Evolutionary conservation across 495 filamentous ascomycete genomes (phyloP), one percentile per base, ranked within the genome.

Genomic region (Baudoinia panamericana): DNA sequence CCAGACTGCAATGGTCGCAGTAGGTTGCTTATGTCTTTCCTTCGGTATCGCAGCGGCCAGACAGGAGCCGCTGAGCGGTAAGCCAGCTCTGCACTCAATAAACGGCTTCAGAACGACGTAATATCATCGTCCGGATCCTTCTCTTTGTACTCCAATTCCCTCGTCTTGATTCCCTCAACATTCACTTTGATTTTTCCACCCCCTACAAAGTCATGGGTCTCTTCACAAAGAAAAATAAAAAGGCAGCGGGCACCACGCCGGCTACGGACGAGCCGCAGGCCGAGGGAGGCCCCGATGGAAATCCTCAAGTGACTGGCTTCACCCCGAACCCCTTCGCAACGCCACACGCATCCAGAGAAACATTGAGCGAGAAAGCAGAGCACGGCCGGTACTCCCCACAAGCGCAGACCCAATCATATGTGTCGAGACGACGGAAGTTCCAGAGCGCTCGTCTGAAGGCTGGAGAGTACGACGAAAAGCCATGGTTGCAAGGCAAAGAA

Each of bases 401-500:
- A 17, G 30, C 15, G 6, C 30, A 33, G 30, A 33, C 30, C 6
- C 7, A 16, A 17, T 8, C 30, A 9, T 33, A 33, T 16, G 30
- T 6, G 8, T 9, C 8, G 6, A 8, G 30, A 16, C 11, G 30
- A 33, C 30, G 30, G 15, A 33, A 33, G 15, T 33, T 33, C 30
- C 30, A 33, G 15, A 33, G 30, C 30, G 15, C 8, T 8, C 30
- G 30, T 6, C 30, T 33, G 30, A 8, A 17, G 30, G 8, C 30
- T 8, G 30, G 30, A 8, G 30, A 33, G 30, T 33, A 33, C 30
- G 30, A 33, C 15, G 30, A 33, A 16, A 33, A 33, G 30, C 30
- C 30, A 7, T 33, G 30, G 30, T 7, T 33, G 30, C 30, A 11
- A 6, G 30, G 30, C 6, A 33, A 33, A 17, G 30, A 33, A 33